These are phyloP conservation scores for Podosphaera leucotricha DNA, from an alignment of 2,329 filamentous ascomycete genomes.

Conservation along the genomic window DNA sequence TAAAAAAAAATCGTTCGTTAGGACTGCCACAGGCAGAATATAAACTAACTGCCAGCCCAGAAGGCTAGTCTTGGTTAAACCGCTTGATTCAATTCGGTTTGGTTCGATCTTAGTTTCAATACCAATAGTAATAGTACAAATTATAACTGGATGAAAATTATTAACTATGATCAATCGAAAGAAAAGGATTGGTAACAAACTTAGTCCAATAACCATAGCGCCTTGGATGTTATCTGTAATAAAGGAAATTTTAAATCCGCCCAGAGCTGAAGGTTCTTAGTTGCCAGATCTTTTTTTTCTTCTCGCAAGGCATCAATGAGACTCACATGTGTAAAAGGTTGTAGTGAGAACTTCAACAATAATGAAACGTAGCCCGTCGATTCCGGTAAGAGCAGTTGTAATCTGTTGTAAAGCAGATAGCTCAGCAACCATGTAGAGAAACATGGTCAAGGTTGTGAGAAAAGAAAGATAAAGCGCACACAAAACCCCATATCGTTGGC, in stretches of 20 bases:
- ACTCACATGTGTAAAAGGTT: constrained; percentile 57
- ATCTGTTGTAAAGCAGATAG: constrained; percentile 64
- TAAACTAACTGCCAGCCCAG: constrained; percentile 72
- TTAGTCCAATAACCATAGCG: constrained; percentile 49
- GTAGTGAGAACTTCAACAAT: constrained; percentile 60
- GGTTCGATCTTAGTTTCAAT: constrained; percentile 50
- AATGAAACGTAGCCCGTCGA: constrained; percentile 50
- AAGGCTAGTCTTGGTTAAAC: constrained; percentile 41
- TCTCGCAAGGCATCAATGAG: not conserved
- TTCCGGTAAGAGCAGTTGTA: constrained; percentile 46
- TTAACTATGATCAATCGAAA: not conserved
- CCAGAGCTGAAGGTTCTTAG: constrained; percentile 29
- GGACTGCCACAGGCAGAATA: constrained; percentile 56
- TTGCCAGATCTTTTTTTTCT: not conserved
- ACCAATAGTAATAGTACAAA: constrained; percentile 57
- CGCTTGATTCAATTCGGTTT: constrained; percentile 41
- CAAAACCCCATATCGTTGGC: constrained; percentile 48
- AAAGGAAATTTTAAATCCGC: constrained; percentile 67
- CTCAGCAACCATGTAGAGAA: constrained; percentile 72
- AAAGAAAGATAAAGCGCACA: constrained; percentile 53
- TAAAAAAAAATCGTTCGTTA: constrained; percentile 74
- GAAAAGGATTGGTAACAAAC: constrained; percentile 4
- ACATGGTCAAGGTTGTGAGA: constrained; percentile 58
- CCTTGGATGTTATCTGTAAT: constrained; percentile 66
- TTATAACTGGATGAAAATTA: constrained; percentile 24